These are phyloP conservation scores for Prunus mongolica DNA, from an alignment of 306 rosid species.

Conservation along the genomic window DNA sequence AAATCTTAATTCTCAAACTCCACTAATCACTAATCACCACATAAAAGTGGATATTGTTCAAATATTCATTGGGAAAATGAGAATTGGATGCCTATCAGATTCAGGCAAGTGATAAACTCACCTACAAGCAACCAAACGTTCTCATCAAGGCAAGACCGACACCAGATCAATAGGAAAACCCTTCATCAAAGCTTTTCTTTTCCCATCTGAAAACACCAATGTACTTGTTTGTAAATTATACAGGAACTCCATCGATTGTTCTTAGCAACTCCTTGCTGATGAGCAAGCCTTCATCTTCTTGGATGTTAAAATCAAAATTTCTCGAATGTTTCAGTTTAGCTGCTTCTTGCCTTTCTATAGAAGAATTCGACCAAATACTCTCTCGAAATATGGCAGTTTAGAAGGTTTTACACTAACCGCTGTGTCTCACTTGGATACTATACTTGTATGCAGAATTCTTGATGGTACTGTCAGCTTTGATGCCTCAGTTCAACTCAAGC, in stretches of 20 bases:
- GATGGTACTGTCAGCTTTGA: background rate
- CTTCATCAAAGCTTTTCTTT: background rate
- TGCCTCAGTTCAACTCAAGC: background rate
- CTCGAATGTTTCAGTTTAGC: background rate
- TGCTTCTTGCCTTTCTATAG: background rate
- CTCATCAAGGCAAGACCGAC: background rate
- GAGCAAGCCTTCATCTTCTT: background rate
- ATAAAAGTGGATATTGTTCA: background rate
- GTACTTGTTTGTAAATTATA: background rate
- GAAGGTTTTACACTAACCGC: background rate
- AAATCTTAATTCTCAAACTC: background rate
- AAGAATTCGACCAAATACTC: background rate
- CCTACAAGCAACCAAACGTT: background rate
- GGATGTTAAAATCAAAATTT: background rate
- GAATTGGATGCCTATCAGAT: background rate
- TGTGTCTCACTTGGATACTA: background rate
- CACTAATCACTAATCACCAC: background rate
- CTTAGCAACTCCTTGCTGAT: background rate
- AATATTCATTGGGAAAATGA: background rate
- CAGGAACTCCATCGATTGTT: background rate
- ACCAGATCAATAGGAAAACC: background rate
- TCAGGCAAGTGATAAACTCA: background rate
- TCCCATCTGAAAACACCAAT: constrained; percentile 12
- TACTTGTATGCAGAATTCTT: background rate
- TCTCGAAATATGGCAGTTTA: background rate